phyloP scores from a whole-genome alignment of 345 rosid species.

The Angophora floribunda region DNA sequence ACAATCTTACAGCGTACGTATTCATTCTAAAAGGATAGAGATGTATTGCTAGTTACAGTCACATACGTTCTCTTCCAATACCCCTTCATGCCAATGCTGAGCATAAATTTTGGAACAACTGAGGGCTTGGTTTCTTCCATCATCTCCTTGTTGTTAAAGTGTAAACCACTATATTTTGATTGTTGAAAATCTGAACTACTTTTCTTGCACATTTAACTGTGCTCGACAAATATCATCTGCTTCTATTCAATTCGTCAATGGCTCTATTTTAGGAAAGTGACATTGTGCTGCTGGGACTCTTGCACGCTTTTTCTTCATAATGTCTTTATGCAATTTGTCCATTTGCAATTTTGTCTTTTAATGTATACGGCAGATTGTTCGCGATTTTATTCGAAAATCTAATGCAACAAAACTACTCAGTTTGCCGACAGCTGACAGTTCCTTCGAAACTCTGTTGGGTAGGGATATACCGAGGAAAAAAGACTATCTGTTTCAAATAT shows the following conservation, averaged over 20 bases:
- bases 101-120: neutral
- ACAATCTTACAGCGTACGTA: fast-evolving
- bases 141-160: neutral
- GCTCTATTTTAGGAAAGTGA: neutral
- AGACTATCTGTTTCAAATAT: fast-evolving
- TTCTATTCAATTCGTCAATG: neutral
- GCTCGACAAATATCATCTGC: neutral
- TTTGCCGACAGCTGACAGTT: neutral
- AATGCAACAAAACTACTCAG: neutral
- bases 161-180: neutral
- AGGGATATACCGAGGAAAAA: fast-evolving
- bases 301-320: fast-evolving
- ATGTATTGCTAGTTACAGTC: fast-evolving
- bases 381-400: fast-evolving
- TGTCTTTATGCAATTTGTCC: neutral
- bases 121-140: neutral
- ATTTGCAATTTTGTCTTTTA: fast-evolving
- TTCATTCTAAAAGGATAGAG: neutral
- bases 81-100: neutral
- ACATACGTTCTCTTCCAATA: fast-evolving
- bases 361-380: neutral
- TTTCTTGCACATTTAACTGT: neutral
- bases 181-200: neutral
- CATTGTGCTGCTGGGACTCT: fast-evolving
- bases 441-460: neutral